Evolutionary conservation across 2,329 filamentous ascomycete species (phyloP), one percentile per base, ranked within the genome.

Genomic region (Fusarium sp.): DNA sequence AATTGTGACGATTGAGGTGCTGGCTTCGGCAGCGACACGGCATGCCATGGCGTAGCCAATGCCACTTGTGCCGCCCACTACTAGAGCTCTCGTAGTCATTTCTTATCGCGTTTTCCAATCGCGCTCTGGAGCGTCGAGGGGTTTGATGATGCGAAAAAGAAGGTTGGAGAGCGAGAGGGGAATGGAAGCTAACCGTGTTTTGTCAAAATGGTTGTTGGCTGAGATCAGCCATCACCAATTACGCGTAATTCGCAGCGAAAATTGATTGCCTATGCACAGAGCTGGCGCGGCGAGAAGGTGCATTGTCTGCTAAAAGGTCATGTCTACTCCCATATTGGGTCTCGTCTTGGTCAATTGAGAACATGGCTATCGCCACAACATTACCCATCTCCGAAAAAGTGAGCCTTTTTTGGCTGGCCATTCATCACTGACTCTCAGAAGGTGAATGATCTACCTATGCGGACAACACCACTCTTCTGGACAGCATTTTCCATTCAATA

Each of bases 31-130:
- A 4, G 82, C 82, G 56, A 83, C 34, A 39, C 80, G 81, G 68
- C 78, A 80, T 67, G 82, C 82, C 54, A 83, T 83, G 59, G 78
- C 83, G 66, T 82, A 81, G 67, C 82, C 82, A 6, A 83, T 79
- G 66, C 81, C 80, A 62, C 77, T 75, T 58, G 82, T 83, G 20
- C 82, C 83, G 59, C 82, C 82, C 1, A 83, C 77, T 10, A 84
- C 78, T 9, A 83, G 73, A 48, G 81, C 81, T 74, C 75, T 74
- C 41, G 72, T 73, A 13, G 70, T 66, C 76, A 78, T 77, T 27
- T 13, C 37, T 8, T 7, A 23, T 14, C 39, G 13, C 11, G 20
- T 32, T 20, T 27, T 13, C 34, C 6, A 6, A 23, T 14, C 39
- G 13, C 11, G 20, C 14, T 20, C 6, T 1, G 16, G 3, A 10